A percentile compares a stretch with the other conserved stretches of the same genome.
phyloP scores from a whole-genome alignment of 257 asterid genomes.

The Capsicum pubescens region DNA sequence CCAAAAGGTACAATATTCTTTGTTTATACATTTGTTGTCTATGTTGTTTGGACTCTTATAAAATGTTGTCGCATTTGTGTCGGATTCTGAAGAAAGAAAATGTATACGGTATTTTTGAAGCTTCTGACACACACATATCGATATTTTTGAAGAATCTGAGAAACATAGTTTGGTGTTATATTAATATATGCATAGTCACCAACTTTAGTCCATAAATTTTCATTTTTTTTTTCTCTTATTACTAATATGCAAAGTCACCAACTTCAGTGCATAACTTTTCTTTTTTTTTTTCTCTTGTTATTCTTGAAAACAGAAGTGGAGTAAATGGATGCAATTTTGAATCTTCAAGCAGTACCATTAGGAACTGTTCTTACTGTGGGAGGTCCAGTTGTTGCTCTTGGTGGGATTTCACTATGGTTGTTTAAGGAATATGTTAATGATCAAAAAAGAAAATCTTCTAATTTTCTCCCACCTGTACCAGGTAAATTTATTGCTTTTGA shows the following conservation, averaged over 20 bases:
- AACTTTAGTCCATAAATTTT: too few relatives aligned
- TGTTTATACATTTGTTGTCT: too few relatives aligned
- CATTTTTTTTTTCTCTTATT: too few relatives aligned
- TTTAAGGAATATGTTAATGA: conserved; percentile 44
- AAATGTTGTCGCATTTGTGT: too few relatives aligned
- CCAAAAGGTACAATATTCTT: not conserved
- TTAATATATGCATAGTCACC: too few relatives aligned
- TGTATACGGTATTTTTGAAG: too few relatives aligned
- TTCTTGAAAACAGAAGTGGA: conserved; percentile 1
- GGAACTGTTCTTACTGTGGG: conserved; percentile 54
- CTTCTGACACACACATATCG: too few relatives aligned
- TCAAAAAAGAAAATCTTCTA: conserved; percentile 51
- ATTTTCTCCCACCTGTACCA: conserved; percentile 58
- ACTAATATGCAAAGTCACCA: not conserved
- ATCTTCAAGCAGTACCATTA: conserved; percentile 51
- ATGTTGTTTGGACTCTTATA: too few relatives aligned
- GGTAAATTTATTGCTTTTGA: conserved; percentile 40
- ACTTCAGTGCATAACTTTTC: not conserved
- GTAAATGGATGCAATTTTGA: conserved; percentile 53
- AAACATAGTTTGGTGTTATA: too few relatives aligned
- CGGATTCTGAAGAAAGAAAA: too few relatives aligned
- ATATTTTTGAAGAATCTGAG: too few relatives aligned
- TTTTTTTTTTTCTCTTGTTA: not conserved
- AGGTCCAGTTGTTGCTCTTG: conserved; percentile 65
- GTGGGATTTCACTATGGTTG: conserved; percentile 61